A percentile compares a stretch with the other conserved stretches of the same genome.
phyloP scores from a whole-genome alignment of 345 rosid species.

The Eutrema japonicum region DNA sequence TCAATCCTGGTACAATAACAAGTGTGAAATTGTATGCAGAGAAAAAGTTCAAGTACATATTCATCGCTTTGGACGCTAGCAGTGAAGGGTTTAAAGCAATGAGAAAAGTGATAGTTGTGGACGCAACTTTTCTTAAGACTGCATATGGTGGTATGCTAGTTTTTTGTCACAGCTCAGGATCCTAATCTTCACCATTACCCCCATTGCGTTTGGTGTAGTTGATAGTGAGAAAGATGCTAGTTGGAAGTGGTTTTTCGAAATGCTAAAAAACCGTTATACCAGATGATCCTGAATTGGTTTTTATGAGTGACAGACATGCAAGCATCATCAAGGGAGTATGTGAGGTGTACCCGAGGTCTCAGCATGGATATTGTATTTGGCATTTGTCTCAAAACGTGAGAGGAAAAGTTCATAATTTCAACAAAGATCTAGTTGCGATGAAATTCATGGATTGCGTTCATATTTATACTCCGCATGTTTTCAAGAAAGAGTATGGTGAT shows the following conservation, averaged over 20 bases:
- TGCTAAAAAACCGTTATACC: no score
- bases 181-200: background rate
- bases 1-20: background rate
- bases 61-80: background rate
- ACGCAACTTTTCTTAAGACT: background rate
- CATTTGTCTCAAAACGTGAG: no score
- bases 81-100: background rate
- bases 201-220: background rate
- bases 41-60: no score
- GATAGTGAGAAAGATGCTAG: background rate
- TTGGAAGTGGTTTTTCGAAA: no score
- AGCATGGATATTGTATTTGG: no score
- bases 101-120: background rate
- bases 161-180: background rate
- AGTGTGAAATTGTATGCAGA: background rate
- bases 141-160: background rate
- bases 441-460: background rate
- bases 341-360: no score
- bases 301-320: no score
- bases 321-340: no score
- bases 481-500: no score
- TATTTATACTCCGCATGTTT: background rate
- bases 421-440: no score
- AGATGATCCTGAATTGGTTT: no score
- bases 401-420: no score